Percentiles rank a stretch among this genome's conserved stretches.
Evolutionary conservation across 192 early-diverging fungal genomes (phyloP).

Genomic region (Hyaloraphidium curvatum): DNA sequence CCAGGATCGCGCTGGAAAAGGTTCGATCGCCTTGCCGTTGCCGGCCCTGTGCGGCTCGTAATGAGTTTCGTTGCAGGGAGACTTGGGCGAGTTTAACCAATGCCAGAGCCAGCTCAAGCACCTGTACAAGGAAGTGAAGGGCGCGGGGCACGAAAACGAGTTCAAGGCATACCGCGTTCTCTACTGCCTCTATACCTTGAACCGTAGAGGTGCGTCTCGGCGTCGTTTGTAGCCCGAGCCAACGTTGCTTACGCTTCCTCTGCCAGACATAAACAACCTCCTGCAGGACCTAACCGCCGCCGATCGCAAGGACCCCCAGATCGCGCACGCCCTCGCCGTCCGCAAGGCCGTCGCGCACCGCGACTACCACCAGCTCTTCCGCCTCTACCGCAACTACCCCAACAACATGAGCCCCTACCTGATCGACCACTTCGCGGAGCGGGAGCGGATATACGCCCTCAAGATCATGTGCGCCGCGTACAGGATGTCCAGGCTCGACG

Average conservation of each 20-base stretch:
- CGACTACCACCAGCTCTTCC: constrained; percentile 76
- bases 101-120: constrained; percentile 88
- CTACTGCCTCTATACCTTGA: constrained; percentile 73
- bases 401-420: constrained; percentile 66
- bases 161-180: constrained; percentile 87
- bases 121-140: constrained; percentile 45
- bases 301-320: constrained; percentile 37
- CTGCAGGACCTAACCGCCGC: constrained; percentile 46
- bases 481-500: constrained; percentile 24
- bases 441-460: constrained; percentile 65
- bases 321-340: constrained; percentile 69
- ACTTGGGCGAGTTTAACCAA: constrained; percentile 96
- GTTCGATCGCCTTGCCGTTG: constrained; percentile 15
- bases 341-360: constrained; percentile 56
- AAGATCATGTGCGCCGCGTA: constrained; percentile 60
- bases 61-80: constrained; percentile 28
- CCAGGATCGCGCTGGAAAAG: constrained; percentile 87
- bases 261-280: constrained; percentile 56
- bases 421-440: constrained; percentile 79
- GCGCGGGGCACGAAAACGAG: constrained; percentile 62
- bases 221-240: background rate
- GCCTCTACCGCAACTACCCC: constrained; percentile 50
- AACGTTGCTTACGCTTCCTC: background rate
- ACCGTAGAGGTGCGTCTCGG: constrained; percentile 43
- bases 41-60: background rate